Evolutionary conservation across 1,284 basidiomycete genomes (phyloP).

Genomic region (Ceratobasidium sp.): DNA sequence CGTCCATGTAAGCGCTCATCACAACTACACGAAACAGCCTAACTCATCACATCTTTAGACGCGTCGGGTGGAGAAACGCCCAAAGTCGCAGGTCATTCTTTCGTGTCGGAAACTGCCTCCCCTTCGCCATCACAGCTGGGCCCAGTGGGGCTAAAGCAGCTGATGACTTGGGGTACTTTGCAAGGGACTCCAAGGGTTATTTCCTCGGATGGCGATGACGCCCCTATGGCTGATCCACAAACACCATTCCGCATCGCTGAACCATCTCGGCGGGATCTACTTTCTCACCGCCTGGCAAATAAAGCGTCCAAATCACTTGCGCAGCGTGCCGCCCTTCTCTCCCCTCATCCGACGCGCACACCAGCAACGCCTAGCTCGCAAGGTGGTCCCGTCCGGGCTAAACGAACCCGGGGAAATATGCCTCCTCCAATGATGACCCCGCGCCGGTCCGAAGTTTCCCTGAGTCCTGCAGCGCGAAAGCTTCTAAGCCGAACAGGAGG

Average conservation of each 20-base stretch:
- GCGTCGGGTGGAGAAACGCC: slow-evolving; percentile 43
- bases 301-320: slow-evolving; percentile 42
- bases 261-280: slow-evolving; percentile 42
- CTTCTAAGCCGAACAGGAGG: slow-evolving; percentile 43
- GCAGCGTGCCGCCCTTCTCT: slow-evolving; percentile 41
- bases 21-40: neutral
- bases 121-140: slow-evolving; percentile 48
- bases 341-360: slow-evolving; percentile 22
- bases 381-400: slow-evolving; percentile 19
- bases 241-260: slow-evolving; percentile 43
- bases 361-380: slow-evolving; percentile 33
- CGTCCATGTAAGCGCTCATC: slow-evolving; percentile 52
- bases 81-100: slow-evolving; percentile 43
- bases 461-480: slow-evolving; percentile 44
- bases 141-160: slow-evolving; percentile 42
- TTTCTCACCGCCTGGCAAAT: slow-evolving; percentile 42
- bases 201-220: slow-evolving; percentile 38
- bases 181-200: slow-evolving; percentile 44
- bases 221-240: slow-evolving; percentile 5
- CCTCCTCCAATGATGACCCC: slow-evolving; percentile 42
- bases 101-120: slow-evolving; percentile 50
- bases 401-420: slow-evolving; percentile 32
- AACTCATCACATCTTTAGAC: slow-evolving; percentile 18
- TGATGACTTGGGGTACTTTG: slow-evolving; percentile 45
- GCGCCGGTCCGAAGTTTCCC: slow-evolving; percentile 38